Percentiles rank a stretch among this genome's conserved stretches.
Conservation (phyloP, 208 protist species). For the Trypanosoma platydactyli region DNA sequence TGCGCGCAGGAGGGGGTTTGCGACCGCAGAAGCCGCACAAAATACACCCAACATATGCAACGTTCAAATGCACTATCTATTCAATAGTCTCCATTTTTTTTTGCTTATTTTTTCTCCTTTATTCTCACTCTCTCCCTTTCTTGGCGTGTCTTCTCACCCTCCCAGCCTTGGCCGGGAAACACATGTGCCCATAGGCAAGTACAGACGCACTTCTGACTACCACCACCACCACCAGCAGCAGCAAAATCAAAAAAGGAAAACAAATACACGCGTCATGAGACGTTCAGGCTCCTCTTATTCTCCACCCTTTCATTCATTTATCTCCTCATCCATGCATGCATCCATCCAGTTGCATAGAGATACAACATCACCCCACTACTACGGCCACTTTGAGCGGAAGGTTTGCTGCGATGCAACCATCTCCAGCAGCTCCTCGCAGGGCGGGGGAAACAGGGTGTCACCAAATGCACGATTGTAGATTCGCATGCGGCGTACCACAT, state of each 20-base stretch:
- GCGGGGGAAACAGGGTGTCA: slow-evolving; percentile 44
- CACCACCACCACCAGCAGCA: too few relatives aligned
- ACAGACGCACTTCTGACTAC: too few relatives aligned
- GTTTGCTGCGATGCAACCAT: slow-evolving; percentile 50
- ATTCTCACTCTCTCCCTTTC: neutral
- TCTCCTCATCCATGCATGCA: too few relatives aligned
- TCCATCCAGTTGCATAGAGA: neutral
- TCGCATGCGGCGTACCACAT: slow-evolving; percentile 63
- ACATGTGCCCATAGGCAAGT: neutral
- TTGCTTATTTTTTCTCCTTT: slow-evolving; percentile 5
- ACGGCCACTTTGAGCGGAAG: slow-evolving; percentile 42
- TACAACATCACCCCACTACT: neutral
- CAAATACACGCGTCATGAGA: too few relatives aligned
- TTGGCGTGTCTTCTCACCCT: neutral
- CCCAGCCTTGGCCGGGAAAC: neutral
- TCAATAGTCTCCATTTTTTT: neutral
- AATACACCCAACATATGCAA: neutral
- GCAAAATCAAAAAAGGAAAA: too few relatives aligned
- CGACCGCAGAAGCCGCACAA: neutral
- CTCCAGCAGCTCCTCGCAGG: slow-evolving; percentile 45
- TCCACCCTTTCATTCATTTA: too few relatives aligned
- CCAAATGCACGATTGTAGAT: slow-evolving; percentile 59
- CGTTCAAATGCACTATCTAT: neutral
- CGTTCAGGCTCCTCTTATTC: too few relatives aligned
- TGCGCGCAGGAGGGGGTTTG: too few relatives aligned